Evolutionary conservation across 768 basidiomycete genomes (phyloP).

Genomic region (Russula brevipes): DNA sequence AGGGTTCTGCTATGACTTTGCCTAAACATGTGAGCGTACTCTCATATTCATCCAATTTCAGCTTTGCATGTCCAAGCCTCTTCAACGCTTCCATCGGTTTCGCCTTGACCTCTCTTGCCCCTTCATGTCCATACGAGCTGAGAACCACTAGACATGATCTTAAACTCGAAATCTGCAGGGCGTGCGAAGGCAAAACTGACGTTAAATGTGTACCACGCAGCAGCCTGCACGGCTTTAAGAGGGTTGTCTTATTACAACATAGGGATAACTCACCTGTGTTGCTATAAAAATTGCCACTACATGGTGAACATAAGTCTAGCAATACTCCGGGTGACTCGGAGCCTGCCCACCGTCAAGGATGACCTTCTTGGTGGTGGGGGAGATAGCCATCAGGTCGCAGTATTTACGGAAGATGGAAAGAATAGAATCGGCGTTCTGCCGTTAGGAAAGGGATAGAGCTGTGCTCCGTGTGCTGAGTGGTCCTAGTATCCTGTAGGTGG

Average conservation of each 20-base stretch:
- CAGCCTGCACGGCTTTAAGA: slow-evolving; percentile 48
- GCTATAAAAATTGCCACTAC: slow-evolving; percentile 44
- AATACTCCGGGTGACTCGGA: not conserved
- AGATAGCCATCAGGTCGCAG: slow-evolving; percentile 24
- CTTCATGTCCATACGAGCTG: slow-evolving; percentile 43
- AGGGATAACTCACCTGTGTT: slow-evolving; percentile 41
- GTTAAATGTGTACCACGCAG: slow-evolving; percentile 68
- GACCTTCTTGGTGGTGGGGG: slow-evolving; percentile 26
- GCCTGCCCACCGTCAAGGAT: slow-evolving; percentile 29
- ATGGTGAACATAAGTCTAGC: not conserved
- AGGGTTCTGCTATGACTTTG: not conserved
- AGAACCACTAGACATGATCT: slow-evolving; percentile 52
- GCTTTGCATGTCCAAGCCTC: slow-evolving; percentile 60
- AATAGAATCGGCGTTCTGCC: not conserved
- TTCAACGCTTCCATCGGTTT: slow-evolving; percentile 69
- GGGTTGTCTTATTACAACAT: not conserved
- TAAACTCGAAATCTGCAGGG: not conserved
- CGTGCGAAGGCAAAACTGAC: slow-evolving; percentile 38
- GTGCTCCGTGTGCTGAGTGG: no score
- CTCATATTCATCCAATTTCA: slow-evolving; percentile 90
- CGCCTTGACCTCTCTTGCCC: slow-evolving; percentile 57
- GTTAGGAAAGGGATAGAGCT: not conserved
- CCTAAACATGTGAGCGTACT: slow-evolving; percentile 41
- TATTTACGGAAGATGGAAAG: not conserved
- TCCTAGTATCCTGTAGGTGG: no score